Evolutionary conservation across 495 filamentous ascomycete genomes (phyloP), one percentile per base, ranked within the genome.

Genomic region (Daldinia grandis): DNA sequence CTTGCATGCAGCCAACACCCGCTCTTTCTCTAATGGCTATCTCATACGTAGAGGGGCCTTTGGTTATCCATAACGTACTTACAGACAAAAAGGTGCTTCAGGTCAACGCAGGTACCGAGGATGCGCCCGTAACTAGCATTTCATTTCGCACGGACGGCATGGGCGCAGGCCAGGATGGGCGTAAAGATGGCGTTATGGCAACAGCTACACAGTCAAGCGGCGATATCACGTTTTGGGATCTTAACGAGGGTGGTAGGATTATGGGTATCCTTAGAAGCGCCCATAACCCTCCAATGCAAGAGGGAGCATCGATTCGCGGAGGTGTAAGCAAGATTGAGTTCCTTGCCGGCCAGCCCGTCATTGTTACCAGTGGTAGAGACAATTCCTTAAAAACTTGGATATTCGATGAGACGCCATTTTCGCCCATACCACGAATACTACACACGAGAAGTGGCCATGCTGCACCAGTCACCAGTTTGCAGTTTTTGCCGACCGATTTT

Each of bases 361-460:
- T 99, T 31, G 85, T 98, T 30, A 97, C 94, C 3, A 93, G 91
- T 63, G 96, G 94, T 25, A 85, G 91, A 35, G 95, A 99, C 78
- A 99, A 99, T 78, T 91, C 93, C 33, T 81, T 99, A 42, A 97
- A 93, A 76, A 93, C 91, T 4, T 98, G 94, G 94, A 94, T 97
- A 65, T 96, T 98, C 69, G 93, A 97, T 74, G 89, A 94, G 64
- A 89, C 89, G 2, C 92, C 93, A 3, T 94, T 94, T 77, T 93
- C 92, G 1, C 88, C 93, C 0, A 85, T 93, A 33, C 95, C 95
- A 8, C 87, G 93, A 33, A 90, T 92, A 21, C 83, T 98, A 42
- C 96, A 98, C 75, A 85, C 85, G 47, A 87, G 95, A 49, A 91
- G 89, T 64, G 96, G 95, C 5, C 95, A 99, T 76, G 92, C 94